Evolutionary conservation across 441 rosid genomes (phyloP).

Genomic region (Capsella rubella): DNA sequence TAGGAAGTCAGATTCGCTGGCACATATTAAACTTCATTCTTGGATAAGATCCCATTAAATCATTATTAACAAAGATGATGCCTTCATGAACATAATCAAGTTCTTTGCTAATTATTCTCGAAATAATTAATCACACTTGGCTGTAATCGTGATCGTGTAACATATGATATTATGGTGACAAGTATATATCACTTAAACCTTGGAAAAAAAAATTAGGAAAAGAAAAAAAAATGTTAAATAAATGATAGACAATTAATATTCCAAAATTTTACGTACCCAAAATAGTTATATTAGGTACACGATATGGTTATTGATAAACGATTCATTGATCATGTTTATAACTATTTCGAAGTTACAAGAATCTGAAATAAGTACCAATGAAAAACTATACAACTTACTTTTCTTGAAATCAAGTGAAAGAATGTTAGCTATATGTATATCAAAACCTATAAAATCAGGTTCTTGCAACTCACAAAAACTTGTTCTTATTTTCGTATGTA

Average conservation of each 20-base stretch:
- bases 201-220: background rate
- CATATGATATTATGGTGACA: background rate
- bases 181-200: background rate
- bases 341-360: background rate
- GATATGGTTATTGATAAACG: background rate
- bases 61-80: background rate
- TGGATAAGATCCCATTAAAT: slow-evolving; percentile 1
- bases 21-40: background rate
- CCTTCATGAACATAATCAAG: background rate
- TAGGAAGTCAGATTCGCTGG: background rate
- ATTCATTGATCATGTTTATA: slow-evolving; percentile 8
- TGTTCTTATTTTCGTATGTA: background rate
- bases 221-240: no score
- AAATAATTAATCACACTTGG: background rate
- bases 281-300: background rate
- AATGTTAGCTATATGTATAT: background rate
- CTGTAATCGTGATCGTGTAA: slow-evolving; percentile 1
- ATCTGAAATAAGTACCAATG: background rate
- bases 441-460: background rate
- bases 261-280: no score
- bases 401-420: background rate
- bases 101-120: background rate
- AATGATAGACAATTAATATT: no score
- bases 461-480: background rate
- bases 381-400: background rate